phyloP scores from a whole-genome alignment of 441 rosid species.

The Pelargonium exstipulatum region DNA sequence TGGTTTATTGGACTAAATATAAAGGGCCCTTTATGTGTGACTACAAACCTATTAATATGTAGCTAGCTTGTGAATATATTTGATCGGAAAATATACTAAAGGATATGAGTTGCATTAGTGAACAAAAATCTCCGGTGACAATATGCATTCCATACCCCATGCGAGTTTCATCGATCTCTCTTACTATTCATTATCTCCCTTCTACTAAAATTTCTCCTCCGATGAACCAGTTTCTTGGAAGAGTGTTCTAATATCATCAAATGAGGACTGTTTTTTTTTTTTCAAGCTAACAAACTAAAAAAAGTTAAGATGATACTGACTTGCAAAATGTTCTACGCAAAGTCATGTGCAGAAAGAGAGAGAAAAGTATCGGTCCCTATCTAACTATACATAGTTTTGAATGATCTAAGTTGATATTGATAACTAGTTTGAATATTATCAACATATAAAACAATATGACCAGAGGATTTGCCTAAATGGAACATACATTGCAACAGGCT shows the following conservation, averaged over 20 bases:
- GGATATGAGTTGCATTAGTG: background rate
- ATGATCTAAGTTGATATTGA: background rate
- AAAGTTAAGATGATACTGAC: background rate
- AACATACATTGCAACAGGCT: slow-evolving; percentile 86
- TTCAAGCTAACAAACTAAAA: background rate
- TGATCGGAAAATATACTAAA: background rate
- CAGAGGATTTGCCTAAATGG: slow-evolving; percentile 11
- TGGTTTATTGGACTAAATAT: too few species aligned
- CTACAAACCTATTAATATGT: too few species aligned
- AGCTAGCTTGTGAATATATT: background rate
- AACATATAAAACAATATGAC: background rate
- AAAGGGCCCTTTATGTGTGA: too few species aligned
- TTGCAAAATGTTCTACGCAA: background rate
- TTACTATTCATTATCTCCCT: background rate
- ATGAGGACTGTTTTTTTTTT: background rate
- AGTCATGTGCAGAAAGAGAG: too few species aligned
- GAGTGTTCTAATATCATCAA: background rate
- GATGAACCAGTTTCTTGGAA: background rate
- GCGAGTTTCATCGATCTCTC: background rate
- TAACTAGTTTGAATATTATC: background rate
- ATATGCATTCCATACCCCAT: background rate
- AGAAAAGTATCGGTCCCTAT: too few species aligned
- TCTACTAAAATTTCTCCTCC: background rate
- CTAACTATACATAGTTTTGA: too few species aligned
- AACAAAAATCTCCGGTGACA: background rate